Conservation (phyloP, 177 flowering plant species). For the Vitis hybrid region DNA sequence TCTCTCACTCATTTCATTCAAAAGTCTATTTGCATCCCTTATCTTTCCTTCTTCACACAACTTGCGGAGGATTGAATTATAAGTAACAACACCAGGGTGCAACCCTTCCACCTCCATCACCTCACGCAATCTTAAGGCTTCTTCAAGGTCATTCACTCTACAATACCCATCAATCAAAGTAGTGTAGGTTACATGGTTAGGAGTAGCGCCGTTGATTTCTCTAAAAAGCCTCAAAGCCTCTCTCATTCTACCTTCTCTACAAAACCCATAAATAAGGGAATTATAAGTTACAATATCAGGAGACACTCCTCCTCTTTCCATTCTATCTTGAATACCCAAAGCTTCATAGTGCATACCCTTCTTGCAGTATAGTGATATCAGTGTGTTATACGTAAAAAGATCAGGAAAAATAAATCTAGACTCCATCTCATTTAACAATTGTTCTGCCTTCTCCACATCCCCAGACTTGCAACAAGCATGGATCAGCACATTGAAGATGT, state of each 20-base stretch:
- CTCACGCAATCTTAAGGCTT: constrained; percentile 58
- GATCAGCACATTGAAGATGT: constrained; percentile 80
- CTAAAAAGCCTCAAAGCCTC: constrained; percentile 71
- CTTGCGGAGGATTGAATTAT: constrained; percentile 75
- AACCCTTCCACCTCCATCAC: constrained; percentile 71
- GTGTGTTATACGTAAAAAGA: constrained; percentile 70
- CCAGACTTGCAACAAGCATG: constrained; percentile 84
- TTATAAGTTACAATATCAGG: constrained; percentile 87
- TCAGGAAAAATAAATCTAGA: constrained; percentile 50
- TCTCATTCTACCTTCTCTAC: constrained; percentile 83
- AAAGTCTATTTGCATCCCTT: constrained; percentile 60
- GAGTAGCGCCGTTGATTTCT: constrained; percentile 59
- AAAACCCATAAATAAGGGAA: constrained; percentile 69
- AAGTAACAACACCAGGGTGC: constrained; percentile 65
- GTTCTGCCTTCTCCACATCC: constrained; percentile 72
- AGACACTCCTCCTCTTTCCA: constrained; percentile 57
- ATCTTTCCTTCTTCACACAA: constrained; percentile 73
- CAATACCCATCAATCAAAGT: constrained; percentile 89
- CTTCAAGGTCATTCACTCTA: constrained; percentile 58
- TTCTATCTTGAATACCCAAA: constrained; percentile 61
- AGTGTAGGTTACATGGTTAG: constrained; percentile 79
- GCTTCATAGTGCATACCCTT: constrained; percentile 91
- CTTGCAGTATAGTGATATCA: constrained; percentile 77
- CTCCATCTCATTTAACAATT: constrained; percentile 66
- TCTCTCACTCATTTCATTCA: constrained; percentile 75